These are phyloP conservation scores for Multifurca ochricompacta DNA, from an alignment of 768 basidiomycete genomes.

Conservation along the genomic window DNA sequence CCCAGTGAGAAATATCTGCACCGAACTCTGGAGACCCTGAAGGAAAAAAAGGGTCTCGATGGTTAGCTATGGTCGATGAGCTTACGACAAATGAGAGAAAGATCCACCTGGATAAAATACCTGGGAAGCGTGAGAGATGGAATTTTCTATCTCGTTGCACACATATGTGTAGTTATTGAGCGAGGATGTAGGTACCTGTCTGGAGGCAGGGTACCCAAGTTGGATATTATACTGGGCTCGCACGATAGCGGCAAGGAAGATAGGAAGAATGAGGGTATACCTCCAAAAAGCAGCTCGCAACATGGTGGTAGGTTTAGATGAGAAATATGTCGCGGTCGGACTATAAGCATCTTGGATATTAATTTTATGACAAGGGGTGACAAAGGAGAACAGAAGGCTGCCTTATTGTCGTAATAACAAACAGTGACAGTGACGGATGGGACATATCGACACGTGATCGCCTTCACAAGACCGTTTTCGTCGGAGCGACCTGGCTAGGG, in stretches of 20 bases:
- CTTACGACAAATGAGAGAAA: too few relatives aligned
- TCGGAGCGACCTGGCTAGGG: too few relatives aligned
- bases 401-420: too few relatives aligned
- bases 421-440: too few relatives aligned
- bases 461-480: too few relatives aligned
- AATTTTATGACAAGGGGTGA: too few relatives aligned
- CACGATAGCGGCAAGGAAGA: neutral
- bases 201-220: neutral
- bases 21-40: conserved; percentile 9
- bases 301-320: neutral
- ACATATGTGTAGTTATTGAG: neutral
- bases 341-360: too few relatives aligned
- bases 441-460: too few relatives aligned
- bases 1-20: conserved; percentile 16
- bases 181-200: neutral
- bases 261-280: neutral
- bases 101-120: conserved; percentile 4
- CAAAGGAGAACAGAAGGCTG: too few relatives aligned
- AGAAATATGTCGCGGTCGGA: too few relatives aligned
- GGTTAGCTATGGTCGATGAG: too few relatives aligned
- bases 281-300: neutral
- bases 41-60: neutral
- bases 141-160: neutral
- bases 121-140: neutral
- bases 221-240: neutral